Conservation (phyloP, 179 eudicot genomes). For the Gypsophila paniculata region DNA sequence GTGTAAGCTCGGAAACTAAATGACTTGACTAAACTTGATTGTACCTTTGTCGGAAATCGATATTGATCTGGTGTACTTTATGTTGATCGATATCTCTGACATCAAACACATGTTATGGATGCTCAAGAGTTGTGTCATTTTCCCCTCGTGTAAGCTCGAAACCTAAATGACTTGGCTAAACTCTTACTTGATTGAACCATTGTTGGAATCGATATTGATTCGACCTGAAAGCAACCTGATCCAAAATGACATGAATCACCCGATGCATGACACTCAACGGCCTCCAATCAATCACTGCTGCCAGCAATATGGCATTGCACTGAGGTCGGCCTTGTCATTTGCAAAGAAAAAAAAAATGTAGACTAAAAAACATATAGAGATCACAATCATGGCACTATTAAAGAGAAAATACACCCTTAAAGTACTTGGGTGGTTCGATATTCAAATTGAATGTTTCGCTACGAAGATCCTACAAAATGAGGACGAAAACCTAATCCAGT, state of each 20-base stretch:
- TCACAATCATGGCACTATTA: background rate
- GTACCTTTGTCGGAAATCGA: background rate
- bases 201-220: background rate
- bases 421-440: background rate
- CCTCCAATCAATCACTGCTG: background rate
- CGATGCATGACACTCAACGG: no score
- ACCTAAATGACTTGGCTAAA: background rate
- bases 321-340: background rate
- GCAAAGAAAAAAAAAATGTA: background rate
- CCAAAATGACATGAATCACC: background rate
- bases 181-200: background rate
- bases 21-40: background rate
- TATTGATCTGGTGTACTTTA: conserved; percentile 1
- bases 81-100: background rate
- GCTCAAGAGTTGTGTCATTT: background rate
- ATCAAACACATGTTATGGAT: background rate
- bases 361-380: background rate
- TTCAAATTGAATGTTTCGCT: background rate
- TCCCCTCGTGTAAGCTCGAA: background rate
- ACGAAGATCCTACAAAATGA: conserved; percentile 13
- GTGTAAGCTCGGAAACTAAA: background rate
- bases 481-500: conserved; percentile 5
- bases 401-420: background rate
- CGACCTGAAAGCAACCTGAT: background rate
- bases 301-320: background rate